Evolutionary conservation across 768 basidiomycete genomes (phyloP).

Genomic region (Russula abietina): DNA sequence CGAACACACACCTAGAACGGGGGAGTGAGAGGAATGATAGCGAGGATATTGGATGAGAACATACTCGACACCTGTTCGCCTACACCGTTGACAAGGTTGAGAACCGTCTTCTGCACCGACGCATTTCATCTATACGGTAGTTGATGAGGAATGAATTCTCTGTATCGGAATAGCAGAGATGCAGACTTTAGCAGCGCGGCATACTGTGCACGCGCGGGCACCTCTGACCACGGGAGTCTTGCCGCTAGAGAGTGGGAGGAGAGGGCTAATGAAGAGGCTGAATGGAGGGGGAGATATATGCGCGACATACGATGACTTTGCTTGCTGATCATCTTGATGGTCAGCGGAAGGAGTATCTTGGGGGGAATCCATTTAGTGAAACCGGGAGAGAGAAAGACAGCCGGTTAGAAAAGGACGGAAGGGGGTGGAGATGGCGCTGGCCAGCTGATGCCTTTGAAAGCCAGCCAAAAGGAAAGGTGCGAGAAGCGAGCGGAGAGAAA

Average conservation of each 20-base stretch:
- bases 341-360: conserved; percentile 6
- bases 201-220: conserved; percentile 73
- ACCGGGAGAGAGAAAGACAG: conserved; percentile 1
- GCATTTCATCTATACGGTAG: conserved; percentile 69
- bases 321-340: conserved; percentile 20
- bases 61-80: conserved; percentile 63
- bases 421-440: background rate
- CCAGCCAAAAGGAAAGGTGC: background rate
- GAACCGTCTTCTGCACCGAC: conserved; percentile 83
- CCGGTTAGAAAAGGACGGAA: conserved; percentile 3
- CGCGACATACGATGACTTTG: conserved; percentile 20
- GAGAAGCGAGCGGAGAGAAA: background rate
- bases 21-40: conserved; percentile 23
- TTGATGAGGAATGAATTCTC: conserved; percentile 16
- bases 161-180: conserved; percentile 21
- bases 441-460: background rate
- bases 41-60: conserved; percentile 13
- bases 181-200: conserved; percentile 71
- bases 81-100: conserved; percentile 78
- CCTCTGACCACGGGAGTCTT: conserved; percentile 44
- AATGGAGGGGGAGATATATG: background rate
- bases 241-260: conserved; percentile 27
- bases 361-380: conserved; percentile 13
- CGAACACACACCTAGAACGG: conserved; percentile 63
- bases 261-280: background rate